Conservation (phyloP, 2,329 filamentous ascomycete species). For the Verticillium nubilum region DNA sequence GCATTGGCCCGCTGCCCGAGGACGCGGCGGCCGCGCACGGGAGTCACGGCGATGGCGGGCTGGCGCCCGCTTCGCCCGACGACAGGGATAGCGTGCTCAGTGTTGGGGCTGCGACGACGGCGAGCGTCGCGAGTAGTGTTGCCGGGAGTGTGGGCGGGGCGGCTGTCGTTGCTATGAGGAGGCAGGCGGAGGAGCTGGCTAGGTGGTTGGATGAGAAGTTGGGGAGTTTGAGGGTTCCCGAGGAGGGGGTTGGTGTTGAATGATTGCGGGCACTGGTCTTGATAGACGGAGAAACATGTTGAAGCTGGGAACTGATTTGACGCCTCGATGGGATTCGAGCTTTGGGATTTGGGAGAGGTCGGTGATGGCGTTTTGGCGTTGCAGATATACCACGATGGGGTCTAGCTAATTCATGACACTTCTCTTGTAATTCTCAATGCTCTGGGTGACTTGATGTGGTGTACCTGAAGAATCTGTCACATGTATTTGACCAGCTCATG, state of each 20-base stretch:
- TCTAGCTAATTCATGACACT: background rate
- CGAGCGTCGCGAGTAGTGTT: constrained; percentile 31
- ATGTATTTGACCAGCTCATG: background rate
- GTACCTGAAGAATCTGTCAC: too few relatives aligned
- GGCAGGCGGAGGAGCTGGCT: constrained; percentile 54
- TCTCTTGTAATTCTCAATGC: background rate
- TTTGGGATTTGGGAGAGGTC: background rate
- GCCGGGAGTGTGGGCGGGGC: constrained; percentile 33
- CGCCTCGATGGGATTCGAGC: background rate
- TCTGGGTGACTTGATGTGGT: background rate
- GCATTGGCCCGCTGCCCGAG: constrained; percentile 42
- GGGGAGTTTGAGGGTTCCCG: constrained; percentile 45
- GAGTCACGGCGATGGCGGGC: constrained; percentile 9
- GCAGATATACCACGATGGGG: constrained; percentile 11
- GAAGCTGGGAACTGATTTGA: too few relatives aligned
- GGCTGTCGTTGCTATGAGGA: constrained; percentile 45
- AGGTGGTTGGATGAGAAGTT: constrained; percentile 57
- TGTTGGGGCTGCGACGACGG: constrained; percentile 37
- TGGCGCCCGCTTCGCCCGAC: constrained; percentile 27
- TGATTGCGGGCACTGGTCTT: constrained; percentile 4
- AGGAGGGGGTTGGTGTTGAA: constrained; percentile 40
- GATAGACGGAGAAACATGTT: too few relatives aligned
- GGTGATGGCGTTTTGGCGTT: constrained; percentile 1
- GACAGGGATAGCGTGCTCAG: constrained; percentile 43
- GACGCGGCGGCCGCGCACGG: background rate